Base-by-base conservation (phyloP, 2,329 filamentous ascomycete genomes). In the Lasiodiplodia hormozganensis region DNA sequence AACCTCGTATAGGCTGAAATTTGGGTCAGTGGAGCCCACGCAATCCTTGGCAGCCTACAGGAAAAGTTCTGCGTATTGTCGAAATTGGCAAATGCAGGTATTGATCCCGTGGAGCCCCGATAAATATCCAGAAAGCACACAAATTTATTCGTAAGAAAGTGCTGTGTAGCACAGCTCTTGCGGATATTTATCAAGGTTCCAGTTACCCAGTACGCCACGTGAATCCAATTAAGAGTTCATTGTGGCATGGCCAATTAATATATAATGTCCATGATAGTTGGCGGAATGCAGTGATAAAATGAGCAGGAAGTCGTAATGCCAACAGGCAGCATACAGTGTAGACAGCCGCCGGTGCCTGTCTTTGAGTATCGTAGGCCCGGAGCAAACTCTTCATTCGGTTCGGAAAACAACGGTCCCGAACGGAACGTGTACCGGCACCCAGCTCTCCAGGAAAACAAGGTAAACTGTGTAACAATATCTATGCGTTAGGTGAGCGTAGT, bases 381-480 rank as follows among this genome's bases (percentile, higher is more conserved):
- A 28, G n/a, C 62, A 1, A 70, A 69, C 31, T 71, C 69, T 31
- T 71, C 71, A 4, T 6, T 28, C n/a, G 65, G 67, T 0, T 47
- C 53, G 5, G 36, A 57, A 43, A 65, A 69, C 49, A 31, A 53
- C 16, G 58, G 47, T 25, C 4, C 70, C 16, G 69, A 58, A 14
- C 25, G 56, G 18, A 58, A 72, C 36, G 52, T 72, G 2, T 76
- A 74, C 68, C 76, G 78, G 10, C 79, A 80, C 67, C 76, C 75
- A 1, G 73, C 74, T 21, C 70, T 77, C 12, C 74, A 79, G 49
- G 77, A 3, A 51, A 53, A 5, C 77, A 79, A 14, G 71, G 62
- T 2, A 70, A 69, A 14, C 70, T 70, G 25, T 81, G 80, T 66
- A 72, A 81, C 60, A 80, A 82, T 60, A 77, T 81, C 23, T 81